Conservation (phyloP, 805 yeast genomes). For the Wickerhamomyces sydowiorum region DNA sequence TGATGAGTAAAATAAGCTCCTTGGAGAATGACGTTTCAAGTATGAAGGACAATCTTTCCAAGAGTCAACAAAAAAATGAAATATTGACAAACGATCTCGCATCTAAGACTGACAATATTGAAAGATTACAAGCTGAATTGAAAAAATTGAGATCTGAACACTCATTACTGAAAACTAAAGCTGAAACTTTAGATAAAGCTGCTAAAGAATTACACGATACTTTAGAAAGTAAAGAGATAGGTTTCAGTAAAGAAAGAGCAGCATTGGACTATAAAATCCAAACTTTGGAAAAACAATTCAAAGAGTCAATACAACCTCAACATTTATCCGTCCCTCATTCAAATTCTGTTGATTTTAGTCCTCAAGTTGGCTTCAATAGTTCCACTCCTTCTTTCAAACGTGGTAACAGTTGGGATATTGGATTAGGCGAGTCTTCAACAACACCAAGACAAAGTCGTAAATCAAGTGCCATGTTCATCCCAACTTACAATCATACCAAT, state of each 20-base stretch:
- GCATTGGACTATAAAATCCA: conserved; percentile 15
- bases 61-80: conserved; percentile 19
- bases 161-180: conserved; percentile 13
- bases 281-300: conserved; percentile 11
- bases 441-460: conserved; percentile 34
- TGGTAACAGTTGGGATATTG: conserved; percentile 26
- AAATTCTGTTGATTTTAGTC: conserved; percentile 1
- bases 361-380: conserved; percentile 7
- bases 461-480: conserved; percentile 8
- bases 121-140: conserved; percentile 13
- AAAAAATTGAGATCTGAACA: conserved; percentile 22
- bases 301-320: conserved; percentile 15
- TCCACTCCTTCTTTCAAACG: conserved; percentile 17
- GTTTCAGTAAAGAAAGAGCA: conserved; percentile 11
- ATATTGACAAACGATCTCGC: conserved; percentile 25
- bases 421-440: conserved; percentile 41
- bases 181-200: conserved; percentile 19
- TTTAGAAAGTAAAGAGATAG: conserved; percentile 14
- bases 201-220: conserved; percentile 21
- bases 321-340: conserved; percentile 7
- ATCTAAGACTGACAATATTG: conserved; percentile 19
- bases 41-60: conserved; percentile 24
- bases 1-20: conserved; percentile 40
- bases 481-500: neutral
- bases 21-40: conserved; percentile 41